Evolutionary conservation across 352 stramenopile species (phyloP), one percentile per base, ranked within the genome.

Genomic region (Globisporangium megalacanthum): DNA sequence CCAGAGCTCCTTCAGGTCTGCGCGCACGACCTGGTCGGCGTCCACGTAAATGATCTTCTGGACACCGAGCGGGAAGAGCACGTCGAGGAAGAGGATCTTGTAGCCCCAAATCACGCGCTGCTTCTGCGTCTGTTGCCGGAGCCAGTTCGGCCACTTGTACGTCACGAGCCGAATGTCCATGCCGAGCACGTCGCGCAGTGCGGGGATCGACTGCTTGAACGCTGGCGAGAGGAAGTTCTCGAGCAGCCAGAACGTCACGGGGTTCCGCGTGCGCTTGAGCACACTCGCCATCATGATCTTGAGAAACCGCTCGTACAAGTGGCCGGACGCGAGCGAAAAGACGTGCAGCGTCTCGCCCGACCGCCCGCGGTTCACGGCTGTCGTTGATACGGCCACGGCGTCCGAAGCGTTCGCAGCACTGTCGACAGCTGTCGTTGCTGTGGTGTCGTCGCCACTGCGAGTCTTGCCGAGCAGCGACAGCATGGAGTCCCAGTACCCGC

Each of bases 281-380:
- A 99, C 97, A 61, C 89, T 98, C 17, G 98, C 88, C 97, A 99
- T 99, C 98, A 99, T 99, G 65, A 99, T 99, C 69, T 99, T 99
- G 41, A 99, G 65, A 62, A 99, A 97, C 22, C 97, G 80, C 69
- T 99, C 98, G 66, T 99, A 99, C 35, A 99, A 66, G 62, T 99
- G 96, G 20, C 98, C 85, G 17, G 85, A 83, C 17, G 97, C 97
- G 35, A 99, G 69, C 3, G 96, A 99, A 64, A 99, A 99, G 0
- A 99, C 94, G 66, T 99, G 94, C 53, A 99, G 97, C 9, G 86
- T 96, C 20, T 99, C 95, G 8, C 96, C 83, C 36, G 77, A 81
- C 11, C 83, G 77, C 39, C 60, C 60, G 8, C 62, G 35, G 44
- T 67, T 54, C 3, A 73, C 58, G 29, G 56, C 46, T 4, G 51